Base-by-base conservation (phyloP, 1,284 basidiomycete genomes). In the Malassezia equina region DNA sequence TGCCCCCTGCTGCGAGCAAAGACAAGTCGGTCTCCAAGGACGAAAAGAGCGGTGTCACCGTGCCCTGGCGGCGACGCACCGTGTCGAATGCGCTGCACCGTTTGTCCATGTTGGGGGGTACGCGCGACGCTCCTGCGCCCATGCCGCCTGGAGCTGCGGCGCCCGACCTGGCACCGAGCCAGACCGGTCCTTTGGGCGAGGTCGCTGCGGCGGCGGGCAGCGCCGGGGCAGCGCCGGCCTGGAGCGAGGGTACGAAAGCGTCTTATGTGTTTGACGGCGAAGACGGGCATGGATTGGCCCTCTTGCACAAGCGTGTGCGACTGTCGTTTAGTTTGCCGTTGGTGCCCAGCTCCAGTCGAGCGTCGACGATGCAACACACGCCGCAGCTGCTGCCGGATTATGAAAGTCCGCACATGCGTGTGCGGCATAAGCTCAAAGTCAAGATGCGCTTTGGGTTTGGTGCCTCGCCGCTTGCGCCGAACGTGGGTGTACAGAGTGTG, bases 351-450 rank as follows among this genome's bases (percentile, higher is more conserved):
- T 55, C 59, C 28, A 36, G 53, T 11, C 42, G 55, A 2, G 47
- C 19, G 19, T 62, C 67, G n/a, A 52, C 58, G 32, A 58, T 43
- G 25, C 48, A 52, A 15, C 59, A 58, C 9, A 60, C 62, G 17
- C 58, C 65, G 11, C 69, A 66, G 52, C 59, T 74, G 12, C 54
- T 73, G 19, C 49, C 71, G 4, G 71, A 74, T 59, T 74, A 67
- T 56, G 71, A 74, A 31, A 68, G 65, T 41, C 70, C 71, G 0
- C 69, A 66, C 45, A 63, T 67, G 15, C 64, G 70, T 19, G 50
- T 73, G 33, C 61, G 70, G 24, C 71, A 74, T 65, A 72, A 73
- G 62, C 64, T 74, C 55, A 69, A 71, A 47, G 71, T 74, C 47
- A 74, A 74, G 55, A 59, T 74, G 2, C 65, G 67, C 23, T 73